phyloP scores from a whole-genome alignment of 1,284 basidiomycete species.

The Rhodotorula sp. region DNA sequence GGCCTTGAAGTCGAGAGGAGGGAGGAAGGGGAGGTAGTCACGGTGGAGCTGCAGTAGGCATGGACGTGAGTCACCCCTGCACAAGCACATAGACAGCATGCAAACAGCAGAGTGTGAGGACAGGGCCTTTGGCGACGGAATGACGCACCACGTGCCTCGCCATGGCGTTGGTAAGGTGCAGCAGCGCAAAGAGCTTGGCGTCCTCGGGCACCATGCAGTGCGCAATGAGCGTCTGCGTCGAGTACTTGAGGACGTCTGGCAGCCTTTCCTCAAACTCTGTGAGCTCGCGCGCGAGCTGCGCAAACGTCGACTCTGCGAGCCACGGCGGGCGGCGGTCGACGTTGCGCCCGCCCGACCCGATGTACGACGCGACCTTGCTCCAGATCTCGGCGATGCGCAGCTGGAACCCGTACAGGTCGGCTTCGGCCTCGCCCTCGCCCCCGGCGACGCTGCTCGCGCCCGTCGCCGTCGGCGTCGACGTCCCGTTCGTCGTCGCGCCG shows the following conservation, averaged over 20 bases:
- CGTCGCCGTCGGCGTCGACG: constrained; percentile 8
- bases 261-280: constrained; percentile 30
- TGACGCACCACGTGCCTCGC: constrained; percentile 27
- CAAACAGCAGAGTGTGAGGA: too few species aligned
- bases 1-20: constrained; percentile 39
- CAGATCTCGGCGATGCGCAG: constrained; percentile 42
- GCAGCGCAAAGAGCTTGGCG: constrained; percentile 36
- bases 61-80: background rate
- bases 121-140: too few species aligned
- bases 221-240: constrained; percentile 36
- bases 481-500: background rate
- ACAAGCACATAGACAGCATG: too few species aligned
- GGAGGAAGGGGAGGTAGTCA: constrained; percentile 44
- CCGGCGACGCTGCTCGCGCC: background rate
- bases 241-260: constrained; percentile 31
- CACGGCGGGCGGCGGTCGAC: constrained; percentile 41
- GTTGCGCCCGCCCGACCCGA: constrained; percentile 40
- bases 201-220: constrained; percentile 36
- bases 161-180: constrained; percentile 37
- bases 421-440: constrained; percentile 25
- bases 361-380: constrained; percentile 38
- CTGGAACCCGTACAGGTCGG: constrained; percentile 36
- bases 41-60: constrained; percentile 32
- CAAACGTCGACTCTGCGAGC: constrained; percentile 40
- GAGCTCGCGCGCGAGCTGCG: constrained; percentile 27